Base-by-base conservation (phyloP, 2,329 filamentous ascomycete species). In the Immersiporthe knoxdaviesiana region DNA sequence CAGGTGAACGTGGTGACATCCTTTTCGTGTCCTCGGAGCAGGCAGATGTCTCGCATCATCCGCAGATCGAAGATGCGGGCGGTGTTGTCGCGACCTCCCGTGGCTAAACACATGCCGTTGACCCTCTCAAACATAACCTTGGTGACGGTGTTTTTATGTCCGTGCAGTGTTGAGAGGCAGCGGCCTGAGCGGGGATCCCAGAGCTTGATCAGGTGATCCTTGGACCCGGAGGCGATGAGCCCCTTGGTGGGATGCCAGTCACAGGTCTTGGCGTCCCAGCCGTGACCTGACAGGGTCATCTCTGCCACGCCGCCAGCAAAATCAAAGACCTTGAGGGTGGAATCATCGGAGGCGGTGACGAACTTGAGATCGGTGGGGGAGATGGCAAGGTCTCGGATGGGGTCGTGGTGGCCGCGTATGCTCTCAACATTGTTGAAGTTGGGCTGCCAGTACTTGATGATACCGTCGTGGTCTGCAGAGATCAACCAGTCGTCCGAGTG, bases 361-460 rank as follows among this genome's bases (percentile, higher is more conserved):
- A 99, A 99, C 78, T 98, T 98, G 71, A 92, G 87, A 80, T 99
- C 96, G 72, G 92, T 97, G 0, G 96, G 96, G 70, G 94, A 93
- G 79, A 98, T 98, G 11, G 95, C 92, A 52, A 99, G 84, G 76
- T 97, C 96, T 75, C 96, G 87, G 71, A 99, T 92, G 6, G 95
- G 91, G 77, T 97, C 94, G 63, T 89, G 88, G 77, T 98, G 96
- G 8, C 94, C 96, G 77, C 94, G 90, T 66, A 99, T 93, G 66
- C 93, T 94, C 79, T 98, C 93, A 70, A 98, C 94, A 76, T 98
- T 97, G 85, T 99, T 98, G 83, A 99, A 97, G 79, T 98, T 99
- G 41, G 95, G 93, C 79, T 97, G 94, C 93, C 95, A 98, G 82
- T 99, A 99, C 82, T 98, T 98, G 81, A 99, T 91, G 72, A 96